phyloP scores from a whole-genome alignment of 805 yeast species.

The Candida germanica region DNA sequence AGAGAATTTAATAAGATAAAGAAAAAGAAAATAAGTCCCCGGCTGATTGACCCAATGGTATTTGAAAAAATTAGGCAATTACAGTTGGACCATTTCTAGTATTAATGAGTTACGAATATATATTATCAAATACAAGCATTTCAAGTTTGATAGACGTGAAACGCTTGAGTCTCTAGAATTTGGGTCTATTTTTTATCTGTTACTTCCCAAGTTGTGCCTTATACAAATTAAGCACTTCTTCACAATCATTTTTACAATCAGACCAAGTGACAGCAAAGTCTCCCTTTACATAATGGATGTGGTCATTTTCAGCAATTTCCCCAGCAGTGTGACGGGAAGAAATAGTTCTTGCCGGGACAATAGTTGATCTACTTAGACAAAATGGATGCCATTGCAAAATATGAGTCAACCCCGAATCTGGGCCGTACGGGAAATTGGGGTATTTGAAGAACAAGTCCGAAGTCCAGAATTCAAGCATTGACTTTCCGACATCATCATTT shows the following conservation, averaged over 20 bases:
- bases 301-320: slow-evolving; percentile 29
- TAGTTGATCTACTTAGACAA: slow-evolving; percentile 64
- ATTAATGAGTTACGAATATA: neutral
- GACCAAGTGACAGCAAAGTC: slow-evolving; percentile 67
- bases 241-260: slow-evolving; percentile 58
- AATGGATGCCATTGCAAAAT: slow-evolving; percentile 94
- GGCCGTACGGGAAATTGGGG: slow-evolving; percentile 55
- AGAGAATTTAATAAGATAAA: slow-evolving; percentile 14
- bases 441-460: slow-evolving; percentile 71
- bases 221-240: slow-evolving; percentile 38
- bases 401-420: slow-evolving; percentile 76
- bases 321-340: slow-evolving; percentile 25
- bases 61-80: slow-evolving; percentile 8
- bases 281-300: slow-evolving; percentile 52
- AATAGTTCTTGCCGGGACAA: slow-evolving; percentile 54
- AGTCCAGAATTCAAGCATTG: slow-evolving; percentile 75
- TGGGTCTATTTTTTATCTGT: too few species aligned
- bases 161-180: too few species aligned
- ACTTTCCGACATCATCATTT: slow-evolving; percentile 62
- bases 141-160: too few species aligned
- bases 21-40: slow-evolving; percentile 6
- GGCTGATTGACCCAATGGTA: slow-evolving; percentile 10
- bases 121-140: too few species aligned
- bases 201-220: neutral
- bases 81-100: slow-evolving; percentile 6